A percentile compares a stretch with the other conserved stretches of the same genome.
Evolutionary conservation across 1,284 basidiomycete genomes (phyloP).

Genomic region (Neonothopanus nambi): DNA sequence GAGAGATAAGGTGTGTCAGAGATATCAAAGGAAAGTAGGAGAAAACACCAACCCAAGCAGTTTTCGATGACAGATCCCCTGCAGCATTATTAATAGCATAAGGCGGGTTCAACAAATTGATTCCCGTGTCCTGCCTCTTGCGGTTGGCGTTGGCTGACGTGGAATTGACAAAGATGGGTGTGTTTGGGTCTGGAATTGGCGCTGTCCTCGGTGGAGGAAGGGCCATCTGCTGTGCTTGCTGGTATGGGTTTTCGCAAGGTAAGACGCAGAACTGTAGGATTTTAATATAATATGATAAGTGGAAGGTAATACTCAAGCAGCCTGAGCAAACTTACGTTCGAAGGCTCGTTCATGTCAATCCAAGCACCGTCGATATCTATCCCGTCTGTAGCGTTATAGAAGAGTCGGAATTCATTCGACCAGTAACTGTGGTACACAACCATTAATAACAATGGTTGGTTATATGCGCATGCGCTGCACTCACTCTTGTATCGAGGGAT

Average conservation of each 20-base stretch:
- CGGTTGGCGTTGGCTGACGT: conserved; percentile 17
- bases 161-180: conserved; percentile 49
- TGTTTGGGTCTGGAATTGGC: conserved; percentile 49
- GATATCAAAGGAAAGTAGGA: neutral
- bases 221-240: conserved; percentile 49
- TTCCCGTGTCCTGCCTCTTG: conserved; percentile 30
- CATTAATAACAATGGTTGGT: neutral
- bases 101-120: conserved; percentile 48
- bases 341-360: conserved; percentile 77
- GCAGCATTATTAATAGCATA: conserved; percentile 61
- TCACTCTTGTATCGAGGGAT: conserved; percentile 49
- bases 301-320: neutral
- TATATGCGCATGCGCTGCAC: conserved; percentile 19
- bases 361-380: conserved; percentile 65
- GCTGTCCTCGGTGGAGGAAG: conserved; percentile 55
- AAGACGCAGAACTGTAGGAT: conserved; percentile 54
- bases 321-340: conserved; percentile 38
- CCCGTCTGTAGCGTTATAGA: conserved; percentile 57
- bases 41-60: conserved; percentile 46
- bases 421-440: conserved; percentile 52
- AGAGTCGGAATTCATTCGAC: conserved; percentile 59
- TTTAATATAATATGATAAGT: conserved; percentile 1
- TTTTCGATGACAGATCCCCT: conserved; percentile 46
- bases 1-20: neutral
- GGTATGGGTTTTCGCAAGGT: conserved; percentile 58